Evolutionary conservation across 2,329 filamentous ascomycete species (phyloP).

Genomic region (Cryphonectria naterciae): DNA sequence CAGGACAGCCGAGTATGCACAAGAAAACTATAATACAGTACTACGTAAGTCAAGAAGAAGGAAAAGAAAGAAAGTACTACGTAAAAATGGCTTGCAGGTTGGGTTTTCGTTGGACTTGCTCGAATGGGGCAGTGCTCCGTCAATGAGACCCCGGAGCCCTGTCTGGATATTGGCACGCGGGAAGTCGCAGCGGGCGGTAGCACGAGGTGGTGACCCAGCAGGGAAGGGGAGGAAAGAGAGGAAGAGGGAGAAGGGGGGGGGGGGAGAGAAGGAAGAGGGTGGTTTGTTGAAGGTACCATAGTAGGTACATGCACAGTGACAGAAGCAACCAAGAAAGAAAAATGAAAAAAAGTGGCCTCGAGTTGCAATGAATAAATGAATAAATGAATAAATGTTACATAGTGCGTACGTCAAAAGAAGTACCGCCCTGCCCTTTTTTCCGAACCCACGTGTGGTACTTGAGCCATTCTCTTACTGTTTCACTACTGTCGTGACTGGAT

Average conservation of each 20-base stretch:
- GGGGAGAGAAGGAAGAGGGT: neutral
- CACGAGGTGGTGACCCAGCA: neutral
- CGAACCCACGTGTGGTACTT: neutral
- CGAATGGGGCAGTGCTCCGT: constrained; percentile 7
- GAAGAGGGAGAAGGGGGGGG: neutral
- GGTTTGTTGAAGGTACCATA: neutral
- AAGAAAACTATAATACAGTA: neutral
- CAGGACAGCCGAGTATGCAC: neutral
- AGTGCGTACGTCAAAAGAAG: neutral
- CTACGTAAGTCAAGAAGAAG: neutral
- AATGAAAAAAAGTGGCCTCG: neutral
- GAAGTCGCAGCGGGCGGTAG: neutral
- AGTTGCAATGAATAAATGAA: neutral
- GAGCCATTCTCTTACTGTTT: neutral
- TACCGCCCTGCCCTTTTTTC: neutral
- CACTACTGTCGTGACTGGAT: neutral
- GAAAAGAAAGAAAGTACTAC: neutral
- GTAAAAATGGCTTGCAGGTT: neutral
- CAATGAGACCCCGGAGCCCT: neutral
- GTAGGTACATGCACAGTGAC: neutral
- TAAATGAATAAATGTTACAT: neutral
- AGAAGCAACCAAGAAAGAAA: neutral
- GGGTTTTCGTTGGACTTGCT: constrained; percentile 3
- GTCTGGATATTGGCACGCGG: neutral
- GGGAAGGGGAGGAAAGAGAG: neutral